Evolutionary conservation across 768 basidiomycete species (phyloP).

Genomic region (Chiua virens): DNA sequence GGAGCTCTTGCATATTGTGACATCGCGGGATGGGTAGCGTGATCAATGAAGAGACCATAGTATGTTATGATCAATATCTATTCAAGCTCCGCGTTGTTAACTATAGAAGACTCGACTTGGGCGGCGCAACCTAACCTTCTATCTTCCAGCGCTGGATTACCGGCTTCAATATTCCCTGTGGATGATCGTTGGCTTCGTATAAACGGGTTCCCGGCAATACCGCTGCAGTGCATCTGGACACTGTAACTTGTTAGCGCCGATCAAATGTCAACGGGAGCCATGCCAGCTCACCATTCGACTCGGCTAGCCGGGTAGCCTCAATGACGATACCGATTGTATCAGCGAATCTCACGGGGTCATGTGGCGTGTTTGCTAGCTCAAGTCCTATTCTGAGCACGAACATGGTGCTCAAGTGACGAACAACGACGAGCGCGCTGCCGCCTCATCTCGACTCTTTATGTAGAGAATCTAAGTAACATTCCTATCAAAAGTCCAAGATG

Average conservation of each 20-base stretch:
- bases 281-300: constrained; percentile 59
- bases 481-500: no score
- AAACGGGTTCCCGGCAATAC: constrained; percentile 75
- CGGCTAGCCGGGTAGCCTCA: constrained; percentile 79
- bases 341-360: constrained; percentile 90
- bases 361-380: constrained; percentile 83
- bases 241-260: constrained; percentile 2
- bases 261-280: neutral
- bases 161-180: constrained; percentile 85
- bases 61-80: neutral
- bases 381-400: no score
- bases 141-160: constrained; percentile 88
- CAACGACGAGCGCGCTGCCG: no score
- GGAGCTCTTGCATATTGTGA: constrained; percentile 44
- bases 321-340: constrained; percentile 91
- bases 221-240: constrained; percentile 81
- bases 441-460: no score
- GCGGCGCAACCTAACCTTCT: constrained; percentile 59
- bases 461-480: no score
- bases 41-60: neutral
- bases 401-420: no score
- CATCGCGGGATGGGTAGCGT: constrained; percentile 37
- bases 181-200: constrained; percentile 70
- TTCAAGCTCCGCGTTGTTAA: constrained; percentile 19
- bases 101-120: constrained; percentile 40